Base-by-base conservation (phyloP, 139 green algal species). In the Chlorella ohadii region DNA sequence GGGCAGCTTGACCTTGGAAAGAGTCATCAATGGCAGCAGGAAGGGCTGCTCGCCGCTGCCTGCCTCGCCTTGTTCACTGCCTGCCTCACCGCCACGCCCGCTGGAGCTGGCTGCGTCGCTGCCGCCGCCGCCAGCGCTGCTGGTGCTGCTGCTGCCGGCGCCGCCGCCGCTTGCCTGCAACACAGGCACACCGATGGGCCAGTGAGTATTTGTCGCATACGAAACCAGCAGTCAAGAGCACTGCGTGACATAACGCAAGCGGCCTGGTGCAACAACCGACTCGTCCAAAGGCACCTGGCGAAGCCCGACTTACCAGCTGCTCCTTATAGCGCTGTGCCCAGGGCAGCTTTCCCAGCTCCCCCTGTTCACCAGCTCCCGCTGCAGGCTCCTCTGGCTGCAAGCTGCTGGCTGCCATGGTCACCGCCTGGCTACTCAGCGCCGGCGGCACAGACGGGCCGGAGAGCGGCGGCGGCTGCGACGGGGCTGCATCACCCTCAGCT, bases 11-110 rank as follows among this genome's bases (percentile, higher is more conserved):
- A 28, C 36, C 25, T 82, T 82, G 57, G 36, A 23, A 23, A 82
- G 76, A 19, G 76, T 82, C 76, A 82, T 82, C 6, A 82, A 28
- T 7, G 76, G 76, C 76, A 82, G 57, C 25, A 82, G 59, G 57
- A 82, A 82, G 6, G 41, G 36, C 34, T 33, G 31, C 68, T 66
- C 25, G 6, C 17, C 5, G 25, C 27, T 31, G 25, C 25, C 59
- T 16, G 59, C 59, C 27, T 66, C 59, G 59, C 59, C 59, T 51
- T 51, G 44, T 9, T 66, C 5, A 4, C 27, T 31, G 25, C 25
- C 59, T 16, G 59, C 59, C 27, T 66, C 23, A 23, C 59, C 59
- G 59, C 59, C 13, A 15, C 57, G 13, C 11, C 57, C 57, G 57
- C 57, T 64, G 57, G 20, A 64, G 59, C 59, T 66, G 59, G 59